These are phyloP conservation scores for Rosellinia necatrix DNA, from an alignment of 2,329 filamentous ascomycete species.

Conservation along the genomic window DNA sequence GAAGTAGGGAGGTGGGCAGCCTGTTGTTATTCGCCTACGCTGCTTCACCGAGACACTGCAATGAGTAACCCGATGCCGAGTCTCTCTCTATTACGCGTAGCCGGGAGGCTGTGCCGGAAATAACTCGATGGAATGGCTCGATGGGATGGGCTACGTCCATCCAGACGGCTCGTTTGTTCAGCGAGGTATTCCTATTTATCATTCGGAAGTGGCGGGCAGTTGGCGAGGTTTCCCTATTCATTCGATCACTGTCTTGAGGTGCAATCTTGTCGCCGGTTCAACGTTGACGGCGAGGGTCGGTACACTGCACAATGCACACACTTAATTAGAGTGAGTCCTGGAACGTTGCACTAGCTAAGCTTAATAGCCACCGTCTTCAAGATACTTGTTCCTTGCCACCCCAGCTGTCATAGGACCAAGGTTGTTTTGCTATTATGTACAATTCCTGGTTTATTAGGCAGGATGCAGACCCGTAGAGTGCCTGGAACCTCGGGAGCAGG, in stretches of 20 bases:
- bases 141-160: no score
- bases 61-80: conserved; percentile 23
- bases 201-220: not conserved
- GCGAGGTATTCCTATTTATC: not conserved
- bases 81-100: conserved; percentile 4
- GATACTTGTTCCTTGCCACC: not conserved
- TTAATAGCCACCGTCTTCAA: not conserved
- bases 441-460: not conserved
- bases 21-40: conserved; percentile 13
- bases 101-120: conserved; percentile 6
- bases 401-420: not conserved
- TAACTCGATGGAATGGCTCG: not conserved
- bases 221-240: no score
- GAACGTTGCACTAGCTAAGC: conserved; percentile 12
- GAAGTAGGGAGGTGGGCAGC: conserved; percentile 11
- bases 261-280: no score
- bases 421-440: not conserved
- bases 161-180: not conserved
- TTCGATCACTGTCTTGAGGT: no score
- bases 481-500: not conserved
- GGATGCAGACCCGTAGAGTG: not conserved
- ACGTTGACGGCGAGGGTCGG: no score
- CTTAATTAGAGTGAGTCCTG: not conserved
- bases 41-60: conserved; percentile 27
- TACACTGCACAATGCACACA: no score